Conservation (phyloP, 208 protist genomes). For the Leishmania mexicana region DNA sequence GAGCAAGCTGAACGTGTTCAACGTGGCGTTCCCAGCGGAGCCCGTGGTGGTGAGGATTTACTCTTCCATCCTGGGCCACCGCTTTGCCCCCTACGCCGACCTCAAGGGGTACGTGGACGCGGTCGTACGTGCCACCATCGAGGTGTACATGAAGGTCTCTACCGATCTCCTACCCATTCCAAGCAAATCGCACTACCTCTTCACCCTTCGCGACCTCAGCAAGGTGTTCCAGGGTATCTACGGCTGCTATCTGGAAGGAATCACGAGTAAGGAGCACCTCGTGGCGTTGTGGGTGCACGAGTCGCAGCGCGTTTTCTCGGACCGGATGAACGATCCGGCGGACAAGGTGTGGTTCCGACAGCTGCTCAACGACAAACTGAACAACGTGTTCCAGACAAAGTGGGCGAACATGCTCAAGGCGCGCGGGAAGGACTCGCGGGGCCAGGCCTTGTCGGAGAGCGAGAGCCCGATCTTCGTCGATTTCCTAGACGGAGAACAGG, state of each 20-base stretch:
- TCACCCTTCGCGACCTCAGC: slow-evolving; percentile 97
- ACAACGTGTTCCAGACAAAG: slow-evolving; percentile 92
- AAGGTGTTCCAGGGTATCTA: slow-evolving; percentile 98
- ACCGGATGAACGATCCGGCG: slow-evolving; percentile 94
- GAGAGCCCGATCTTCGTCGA: slow-evolving; percentile 95
- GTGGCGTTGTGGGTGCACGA: slow-evolving; percentile 98
- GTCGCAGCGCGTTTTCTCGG: slow-evolving; percentile 96
- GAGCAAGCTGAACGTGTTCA: slow-evolving; percentile 96
- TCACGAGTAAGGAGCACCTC: slow-evolving; percentile 94
- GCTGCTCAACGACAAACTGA: slow-evolving; percentile 92
- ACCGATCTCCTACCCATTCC: slow-evolving; percentile 96
- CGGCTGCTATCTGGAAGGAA: slow-evolving; percentile 85
- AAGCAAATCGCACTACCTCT: slow-evolving; percentile 98
- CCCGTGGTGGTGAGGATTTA: slow-evolving; percentile 96
- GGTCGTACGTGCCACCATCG: slow-evolving; percentile 94
- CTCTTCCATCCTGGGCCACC: slow-evolving; percentile 92
- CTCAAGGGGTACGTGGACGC: slow-evolving; percentile 91
- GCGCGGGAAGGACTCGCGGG: slow-evolving; percentile 54
- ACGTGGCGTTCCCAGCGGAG: slow-evolving; percentile 96
- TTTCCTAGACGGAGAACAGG: slow-evolving; percentile 93
- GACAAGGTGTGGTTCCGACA: slow-evolving; percentile 95
- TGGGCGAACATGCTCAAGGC: slow-evolving; percentile 93
- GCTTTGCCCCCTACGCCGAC: slow-evolving; percentile 93
- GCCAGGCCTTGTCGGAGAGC: slow-evolving; percentile 52
- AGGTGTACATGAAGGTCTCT: slow-evolving; percentile 94